Base-by-base conservation (phyloP, 2,329 filamentous ascomycete species). In the Sclerotinia borealis region DNA sequence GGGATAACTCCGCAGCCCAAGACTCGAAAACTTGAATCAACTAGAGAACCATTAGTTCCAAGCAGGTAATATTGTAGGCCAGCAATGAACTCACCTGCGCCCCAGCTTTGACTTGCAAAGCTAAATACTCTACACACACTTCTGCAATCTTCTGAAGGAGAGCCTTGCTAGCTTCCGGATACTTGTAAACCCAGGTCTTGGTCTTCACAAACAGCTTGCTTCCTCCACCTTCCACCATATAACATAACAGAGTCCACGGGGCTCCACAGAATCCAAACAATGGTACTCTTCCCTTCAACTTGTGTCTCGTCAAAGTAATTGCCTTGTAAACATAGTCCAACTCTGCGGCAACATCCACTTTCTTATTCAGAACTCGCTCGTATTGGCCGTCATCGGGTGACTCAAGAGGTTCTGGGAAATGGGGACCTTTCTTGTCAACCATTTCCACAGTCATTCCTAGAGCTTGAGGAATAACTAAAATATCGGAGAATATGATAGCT, bases 381-480 rank as follows among this genome's bases (percentile, higher is more conserved):
- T 96, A 98, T 77, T 98, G 93, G 67, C 83, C 84, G 74, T 97
- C 93, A 59, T 88, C 83, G 3, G 95, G 93, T 45, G 84, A 86
- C 74, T 84, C 82, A 65, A 99, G 82, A 17, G 95, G 95, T 52
- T 89, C 80, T 0, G 95, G 95, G 76, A 99, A 99, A 75, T 96
- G 91, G 13, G 95, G 95, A 0, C 95, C 95, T 77, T 96, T 96
- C 79, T 95, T 96, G 76, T 97, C 93, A 13, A 98, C 83, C 95
- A 99, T 99, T 76, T 98, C 90, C 34, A 99, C 95, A n/a, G 83
- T 83, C 95, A 99, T 99, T 1, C 95, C 95, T 86, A 99, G 91
- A 37, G 95, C 95, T 79, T 99, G 95, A 0, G 95, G 95, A 67
- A 99, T 93, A 51, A 99, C 95, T 43, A 99, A 85, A 69, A 99